Percentiles rank a stretch among this genome's conserved stretches.
These are phyloP conservation scores for Glycyrrhiza uralensis DNA, from an alignment of 306 rosid species.

Conservation along the genomic window DNA sequence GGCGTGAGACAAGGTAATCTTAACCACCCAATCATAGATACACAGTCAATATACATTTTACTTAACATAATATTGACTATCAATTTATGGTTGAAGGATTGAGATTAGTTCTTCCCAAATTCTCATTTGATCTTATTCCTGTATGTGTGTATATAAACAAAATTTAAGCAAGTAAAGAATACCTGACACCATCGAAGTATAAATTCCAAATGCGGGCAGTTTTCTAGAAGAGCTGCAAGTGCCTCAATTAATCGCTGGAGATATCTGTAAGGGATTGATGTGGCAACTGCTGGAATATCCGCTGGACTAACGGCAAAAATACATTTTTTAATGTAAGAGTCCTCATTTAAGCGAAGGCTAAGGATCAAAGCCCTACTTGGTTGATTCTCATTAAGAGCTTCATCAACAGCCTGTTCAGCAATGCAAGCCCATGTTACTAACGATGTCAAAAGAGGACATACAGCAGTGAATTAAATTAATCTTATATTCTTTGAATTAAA, in stretches of 20 bases:
- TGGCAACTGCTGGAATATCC: conserved; percentile 60
- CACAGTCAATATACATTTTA: neutral
- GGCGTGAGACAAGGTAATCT: no score
- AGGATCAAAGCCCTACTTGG: conserved; percentile 76
- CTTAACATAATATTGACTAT: neutral
- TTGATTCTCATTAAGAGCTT: conserved; percentile 64
- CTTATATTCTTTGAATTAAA: conserved; percentile 1
- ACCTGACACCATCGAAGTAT: conserved; percentile 90
- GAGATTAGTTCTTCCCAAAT: neutral
- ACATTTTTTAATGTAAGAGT: conserved; percentile 63
- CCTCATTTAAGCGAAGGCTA: conserved; percentile 83
- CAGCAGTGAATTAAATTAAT: neutral
- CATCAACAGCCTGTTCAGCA: conserved; percentile 75
- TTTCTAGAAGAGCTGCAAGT: conserved; percentile 79
- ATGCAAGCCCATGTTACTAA: conserved; percentile 1
- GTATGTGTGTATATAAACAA: neutral
- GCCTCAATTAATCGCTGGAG: conserved; percentile 80
- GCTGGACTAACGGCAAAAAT: conserved; percentile 61
- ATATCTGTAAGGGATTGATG: conserved; percentile 66
- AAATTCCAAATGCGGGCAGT: conserved; percentile 86
- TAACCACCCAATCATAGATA: neutral
- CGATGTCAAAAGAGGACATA: neutral
- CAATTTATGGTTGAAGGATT: neutral
- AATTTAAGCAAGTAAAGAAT: conserved; percentile 4
- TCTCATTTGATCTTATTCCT: neutral